Conservation (phyloP, 2,329 filamentous ascomycete genomes). For the Epichloe aotearoae region DNA sequence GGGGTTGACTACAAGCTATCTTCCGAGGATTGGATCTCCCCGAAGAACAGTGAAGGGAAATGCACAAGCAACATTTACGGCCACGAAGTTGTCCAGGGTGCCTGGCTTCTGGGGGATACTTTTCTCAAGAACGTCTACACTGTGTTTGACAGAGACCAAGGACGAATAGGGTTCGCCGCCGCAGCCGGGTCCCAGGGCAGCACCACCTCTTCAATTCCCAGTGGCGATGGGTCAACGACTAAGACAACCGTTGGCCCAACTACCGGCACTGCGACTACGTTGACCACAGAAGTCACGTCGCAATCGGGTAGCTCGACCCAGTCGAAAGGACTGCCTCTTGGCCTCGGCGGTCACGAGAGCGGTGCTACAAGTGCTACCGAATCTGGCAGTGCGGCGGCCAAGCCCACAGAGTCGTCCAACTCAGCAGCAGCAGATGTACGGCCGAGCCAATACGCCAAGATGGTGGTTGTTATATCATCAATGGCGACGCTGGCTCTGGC, state of each 20-base stretch:
- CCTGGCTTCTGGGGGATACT: slow-evolving; percentile 74
- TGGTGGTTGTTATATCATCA: not conserved
- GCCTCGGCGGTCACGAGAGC: slow-evolving; percentile 12
- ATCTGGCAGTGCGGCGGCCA: not conserved
- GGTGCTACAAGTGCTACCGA: not conserved
- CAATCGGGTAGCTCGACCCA: not conserved
- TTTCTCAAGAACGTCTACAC: slow-evolving; percentile 86
- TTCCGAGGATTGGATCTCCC: slow-evolving; percentile 55
- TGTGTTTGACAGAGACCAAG: slow-evolving; percentile 65
- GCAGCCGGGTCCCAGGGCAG: slow-evolving; percentile 3
- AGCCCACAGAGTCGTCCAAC: slow-evolving; percentile 4
- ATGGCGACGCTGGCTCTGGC: not conserved
- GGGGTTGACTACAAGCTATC: slow-evolving; percentile 54
- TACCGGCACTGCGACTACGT: slow-evolving; percentile 1
- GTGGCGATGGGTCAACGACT: not conserved
- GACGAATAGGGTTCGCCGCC: slow-evolving; percentile 34
- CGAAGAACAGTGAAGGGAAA: slow-evolving; percentile 26
- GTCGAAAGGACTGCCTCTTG: slow-evolving; percentile 3
- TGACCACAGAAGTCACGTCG: not conserved
- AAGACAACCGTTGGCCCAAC: not conserved
- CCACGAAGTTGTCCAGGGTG: slow-evolving; percentile 47
- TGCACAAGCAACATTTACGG: slow-evolving; percentile 67
- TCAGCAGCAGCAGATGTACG: slow-evolving; percentile 5
- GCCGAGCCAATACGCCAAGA: not conserved
- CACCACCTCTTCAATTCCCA: not conserved